Conservation (phyloP, 495 filamentous ascomycete genomes). For the Penicillium psychrofluorescens region DNA sequence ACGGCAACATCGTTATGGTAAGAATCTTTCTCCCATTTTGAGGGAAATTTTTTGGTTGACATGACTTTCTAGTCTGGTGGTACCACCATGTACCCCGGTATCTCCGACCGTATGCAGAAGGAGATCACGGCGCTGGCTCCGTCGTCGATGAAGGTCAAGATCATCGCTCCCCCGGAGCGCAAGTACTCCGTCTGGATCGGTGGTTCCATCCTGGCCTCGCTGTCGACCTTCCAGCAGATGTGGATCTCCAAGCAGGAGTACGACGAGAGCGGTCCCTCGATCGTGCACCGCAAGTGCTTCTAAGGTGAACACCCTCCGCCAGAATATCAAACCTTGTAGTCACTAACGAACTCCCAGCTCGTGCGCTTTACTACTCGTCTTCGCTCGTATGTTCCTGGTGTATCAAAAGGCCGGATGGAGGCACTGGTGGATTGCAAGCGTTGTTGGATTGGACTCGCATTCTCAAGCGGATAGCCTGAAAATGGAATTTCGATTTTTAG, state of each 20-base stretch:
- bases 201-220: constrained; percentile 98
- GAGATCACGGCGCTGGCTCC: constrained; percentile 99
- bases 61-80: constrained; percentile 73
- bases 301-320: constrained; percentile 52
- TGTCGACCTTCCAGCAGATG: constrained; percentile 99
- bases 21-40: constrained; percentile 21
- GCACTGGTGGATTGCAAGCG: constrained; percentile 36
- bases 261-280: constrained; percentile 98
- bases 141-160: constrained; percentile 85
- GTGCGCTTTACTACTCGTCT: constrained; percentile 21
- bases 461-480: constrained; percentile 41
- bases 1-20: constrained; percentile 99
- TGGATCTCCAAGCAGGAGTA: constrained; percentile 99
- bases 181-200: constrained; percentile 98
- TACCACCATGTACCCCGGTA: constrained; percentile 99
- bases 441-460: constrained; percentile 44
- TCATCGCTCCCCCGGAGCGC: constrained; percentile 69
- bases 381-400: constrained; percentile 43
- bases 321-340: too few species aligned
- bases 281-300: constrained; percentile 99
- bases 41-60: constrained; percentile 3
- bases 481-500: constrained; percentile 41
- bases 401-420: constrained; percentile 44
- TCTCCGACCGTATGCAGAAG: constrained; percentile 99
- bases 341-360: too few species aligned